Percentiles rank a stretch among this genome's conserved stretches.
These are phyloP conservation scores for Termitomyces sp. DNA, from an alignment of 768 basidiomycete species.

Conservation along the genomic window DNA sequence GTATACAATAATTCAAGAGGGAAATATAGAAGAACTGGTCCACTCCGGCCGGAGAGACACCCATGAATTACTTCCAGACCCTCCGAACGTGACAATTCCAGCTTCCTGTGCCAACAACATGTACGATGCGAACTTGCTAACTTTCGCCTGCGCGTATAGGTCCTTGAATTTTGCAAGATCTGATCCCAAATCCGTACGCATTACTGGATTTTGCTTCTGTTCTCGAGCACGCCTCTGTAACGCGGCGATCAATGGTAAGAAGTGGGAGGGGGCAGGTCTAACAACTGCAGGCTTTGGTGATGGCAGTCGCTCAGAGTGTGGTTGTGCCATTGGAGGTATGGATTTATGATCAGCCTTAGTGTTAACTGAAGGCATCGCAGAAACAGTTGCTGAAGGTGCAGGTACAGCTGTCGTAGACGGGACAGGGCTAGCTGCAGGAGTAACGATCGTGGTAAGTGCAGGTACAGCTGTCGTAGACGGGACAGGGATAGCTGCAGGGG, in stretches of 20 bases:
- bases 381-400: not conserved
- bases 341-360: not conserved
- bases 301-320: not conserved
- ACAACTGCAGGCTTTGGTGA: not conserved
- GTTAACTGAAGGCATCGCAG: not conserved
- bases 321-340: not conserved
- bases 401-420: not conserved
- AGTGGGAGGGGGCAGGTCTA: conserved; percentile 2
- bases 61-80: conserved; percentile 16
- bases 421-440: not conserved
- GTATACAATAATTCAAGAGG: not conserved
- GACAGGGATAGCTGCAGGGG: not conserved
- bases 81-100: conserved; percentile 18
- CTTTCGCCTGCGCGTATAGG: conserved; percentile 16
- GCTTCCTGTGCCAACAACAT: conserved; percentile 17
- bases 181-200: conserved; percentile 11
- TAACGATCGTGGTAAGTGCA: not conserved
- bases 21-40: conserved; percentile 2
- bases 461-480: not conserved
- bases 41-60: conserved; percentile 16
- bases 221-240: conserved; percentile 5
- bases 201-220: not conserved
- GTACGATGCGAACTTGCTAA: conserved; percentile 18
- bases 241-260: conserved; percentile 2
- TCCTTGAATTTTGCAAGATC: conserved; percentile 14